phyloP scores from a whole-genome alignment of 768 basidiomycete genomes.

The Gautieria morchelliformis region DNA sequence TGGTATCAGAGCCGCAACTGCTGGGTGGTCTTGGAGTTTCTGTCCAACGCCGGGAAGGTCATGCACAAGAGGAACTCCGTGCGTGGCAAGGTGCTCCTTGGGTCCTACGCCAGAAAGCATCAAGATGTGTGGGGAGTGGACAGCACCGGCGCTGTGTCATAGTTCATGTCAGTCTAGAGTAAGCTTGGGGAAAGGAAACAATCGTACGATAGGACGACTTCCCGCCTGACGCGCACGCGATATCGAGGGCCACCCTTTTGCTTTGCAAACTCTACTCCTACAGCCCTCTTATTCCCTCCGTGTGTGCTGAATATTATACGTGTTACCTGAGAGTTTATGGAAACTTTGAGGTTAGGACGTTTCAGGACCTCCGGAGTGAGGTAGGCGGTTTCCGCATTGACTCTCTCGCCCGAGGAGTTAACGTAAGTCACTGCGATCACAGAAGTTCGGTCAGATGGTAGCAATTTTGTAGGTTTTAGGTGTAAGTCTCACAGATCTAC shows the following conservation, averaged over 20 bases:
- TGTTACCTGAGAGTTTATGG: constrained; percentile 45
- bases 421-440: not conserved
- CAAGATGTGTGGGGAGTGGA: constrained; percentile 51
- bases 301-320: constrained; percentile 40
- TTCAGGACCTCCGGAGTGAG: constrained; percentile 54
- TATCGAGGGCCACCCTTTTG: constrained; percentile 29
- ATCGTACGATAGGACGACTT: constrained; percentile 52
- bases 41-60: constrained; percentile 18
- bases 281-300: constrained; percentile 30
- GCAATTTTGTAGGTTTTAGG: not conserved
- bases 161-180: not conserved
- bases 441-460: not conserved
- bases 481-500: too few species aligned
- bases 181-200: not conserved
- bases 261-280: constrained; percentile 52
- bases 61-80: constrained; percentile 31
- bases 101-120: constrained; percentile 61
- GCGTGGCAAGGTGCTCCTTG: constrained; percentile 38
- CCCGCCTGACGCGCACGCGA: constrained; percentile 39
- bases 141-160: constrained; percentile 41
- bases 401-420: constrained; percentile 37
- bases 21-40: constrained; percentile 15
- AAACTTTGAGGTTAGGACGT: constrained; percentile 57
- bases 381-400: constrained; percentile 58
- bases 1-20: not conserved